Base-by-base conservation (phyloP, 352 stramenopile genomes). In the Globisporangium apiculatum region DNA sequence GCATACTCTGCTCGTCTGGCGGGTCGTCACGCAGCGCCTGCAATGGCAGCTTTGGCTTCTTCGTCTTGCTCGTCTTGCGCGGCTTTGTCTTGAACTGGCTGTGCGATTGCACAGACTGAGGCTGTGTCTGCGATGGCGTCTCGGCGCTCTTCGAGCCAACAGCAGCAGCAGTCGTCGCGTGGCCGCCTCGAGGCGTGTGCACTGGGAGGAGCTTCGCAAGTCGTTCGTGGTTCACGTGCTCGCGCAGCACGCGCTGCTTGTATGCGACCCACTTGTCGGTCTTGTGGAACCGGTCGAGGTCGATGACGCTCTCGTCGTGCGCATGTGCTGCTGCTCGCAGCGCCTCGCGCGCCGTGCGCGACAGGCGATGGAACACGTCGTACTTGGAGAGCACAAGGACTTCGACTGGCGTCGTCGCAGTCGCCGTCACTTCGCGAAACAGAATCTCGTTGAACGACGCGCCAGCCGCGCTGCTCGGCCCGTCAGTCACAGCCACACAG, bases 381-480 rank as follows among this genome's bases (percentile, higher is more conserved):
- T 91, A 87, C 55, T 91, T 91, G 36, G 81, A 87, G 0, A 91
- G 69, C 10, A 88, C 52, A 11, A 91, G 62, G 14, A 87, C 63
- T 41, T 91, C 76, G 0, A 91, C 76, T 0, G 81, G 81, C 10
- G 81, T 91, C 51, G 54, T 87, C 17, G 81, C 75, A 5, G 72
- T 87, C 7, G 83, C 69, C 0, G 76, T 86, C 42, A 88, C 71
- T 53, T 86, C 74, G 42, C 82, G 79, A 50, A 78, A 73, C 24
- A 87, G 73, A 4, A 65, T 58, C 18, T 89, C 78, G 40, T 91
- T 87, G 61, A 91, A 91, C 57, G 71, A 81, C 15, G 51, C 63
- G 0, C 79, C 81, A 0, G 72, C 72, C 41, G 79, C 79, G n/a
- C 77, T 31, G 24, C 24, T 31, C 24, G 2, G 2, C 24, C 24